These are phyloP conservation scores for Nadsonia commutata DNA, from an alignment of 1,139 yeast genomes.

Conservation along the genomic window DNA sequence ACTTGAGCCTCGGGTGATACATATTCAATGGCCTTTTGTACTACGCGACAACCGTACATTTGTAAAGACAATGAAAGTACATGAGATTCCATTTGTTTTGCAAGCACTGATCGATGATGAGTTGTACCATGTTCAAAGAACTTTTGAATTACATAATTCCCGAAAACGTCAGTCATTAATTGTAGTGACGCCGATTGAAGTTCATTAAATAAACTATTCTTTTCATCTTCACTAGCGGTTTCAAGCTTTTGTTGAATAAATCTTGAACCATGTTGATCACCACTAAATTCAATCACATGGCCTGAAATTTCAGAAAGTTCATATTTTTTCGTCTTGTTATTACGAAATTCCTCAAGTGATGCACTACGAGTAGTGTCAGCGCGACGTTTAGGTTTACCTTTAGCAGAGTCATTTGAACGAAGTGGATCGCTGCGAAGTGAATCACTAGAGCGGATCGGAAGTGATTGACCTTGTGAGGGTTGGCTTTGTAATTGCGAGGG, in stretches of 20 bases:
- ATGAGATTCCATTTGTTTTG: slow-evolving; percentile 64
- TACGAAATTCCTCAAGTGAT: slow-evolving; percentile 72
- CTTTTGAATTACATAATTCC: slow-evolving; percentile 93
- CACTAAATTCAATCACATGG: slow-evolving; percentile 81
- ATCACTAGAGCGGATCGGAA: too few relatives aligned
- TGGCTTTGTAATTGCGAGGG: too few relatives aligned
- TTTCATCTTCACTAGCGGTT: slow-evolving; percentile 48
- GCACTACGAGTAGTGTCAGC: slow-evolving; percentile 25
- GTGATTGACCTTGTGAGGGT: too few relatives aligned
- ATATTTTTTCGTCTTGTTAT: slow-evolving; percentile 45
- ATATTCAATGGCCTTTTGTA: slow-evolving; percentile 82
- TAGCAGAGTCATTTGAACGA: neutral
- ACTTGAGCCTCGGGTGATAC: slow-evolving; percentile 57
- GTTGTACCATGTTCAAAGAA: slow-evolving; percentile 71
- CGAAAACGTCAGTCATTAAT: slow-evolving; percentile 92
- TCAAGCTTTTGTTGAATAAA: slow-evolving; percentile 85
- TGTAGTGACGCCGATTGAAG: slow-evolving; percentile 62
- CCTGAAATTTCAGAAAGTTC: slow-evolving; percentile 65
- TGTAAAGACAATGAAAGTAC: slow-evolving; percentile 68
- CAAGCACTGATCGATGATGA: slow-evolving; percentile 54
- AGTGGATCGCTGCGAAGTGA: too few relatives aligned
- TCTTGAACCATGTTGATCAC: slow-evolving; percentile 94
- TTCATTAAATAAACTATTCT: slow-evolving; percentile 73
- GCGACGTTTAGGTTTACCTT: neutral
- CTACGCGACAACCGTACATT: slow-evolving; percentile 97